phyloP scores from a whole-genome alignment of 2,329 filamentous ascomycete species.

The Didymella keratinophila region DNA sequence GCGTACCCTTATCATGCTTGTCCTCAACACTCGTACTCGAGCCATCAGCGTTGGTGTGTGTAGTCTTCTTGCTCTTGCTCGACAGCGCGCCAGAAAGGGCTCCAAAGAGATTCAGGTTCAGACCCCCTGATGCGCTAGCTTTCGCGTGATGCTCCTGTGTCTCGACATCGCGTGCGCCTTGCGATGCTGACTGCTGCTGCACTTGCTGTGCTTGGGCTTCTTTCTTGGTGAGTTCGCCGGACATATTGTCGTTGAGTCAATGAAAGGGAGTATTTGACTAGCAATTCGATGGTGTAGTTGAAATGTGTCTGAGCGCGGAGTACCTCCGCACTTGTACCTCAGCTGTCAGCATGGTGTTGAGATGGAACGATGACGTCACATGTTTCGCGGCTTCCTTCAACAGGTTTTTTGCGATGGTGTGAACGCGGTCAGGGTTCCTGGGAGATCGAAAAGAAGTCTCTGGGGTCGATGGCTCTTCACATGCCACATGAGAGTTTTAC shows the following conservation, averaged over 20 bases:
- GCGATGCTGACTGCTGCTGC: conserved; percentile 26
- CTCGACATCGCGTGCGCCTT: conserved; percentile 33
- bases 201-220: conserved; percentile 34
- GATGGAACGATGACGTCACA: conserved; percentile 32
- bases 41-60: conserved; percentile 39
- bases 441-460: neutral
- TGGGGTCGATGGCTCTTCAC: neutral
- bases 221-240: conserved; percentile 34
- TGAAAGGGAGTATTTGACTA: neutral
- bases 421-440: neutral
- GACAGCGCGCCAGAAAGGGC: conserved; percentile 45
- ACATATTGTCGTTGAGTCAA: conserved; percentile 24
- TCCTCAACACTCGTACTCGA: conserved; percentile 34
- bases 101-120: conserved; percentile 50
- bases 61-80: conserved; percentile 43
- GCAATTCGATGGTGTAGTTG: neutral
- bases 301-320: neutral
- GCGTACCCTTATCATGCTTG: conserved; percentile 34
- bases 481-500: neutral
- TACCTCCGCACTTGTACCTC: neutral
- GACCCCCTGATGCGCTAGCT: conserved; percentile 45
- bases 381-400: conserved; percentile 1
- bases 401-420: conserved; percentile 16
- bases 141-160: conserved; percentile 42
- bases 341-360: conserved; percentile 12